A percentile compares a stretch with the other conserved stretches of the same genome.
Conservation (phyloP, 805 yeast genomes). For the Aciculoconidium aculeatum region DNA sequence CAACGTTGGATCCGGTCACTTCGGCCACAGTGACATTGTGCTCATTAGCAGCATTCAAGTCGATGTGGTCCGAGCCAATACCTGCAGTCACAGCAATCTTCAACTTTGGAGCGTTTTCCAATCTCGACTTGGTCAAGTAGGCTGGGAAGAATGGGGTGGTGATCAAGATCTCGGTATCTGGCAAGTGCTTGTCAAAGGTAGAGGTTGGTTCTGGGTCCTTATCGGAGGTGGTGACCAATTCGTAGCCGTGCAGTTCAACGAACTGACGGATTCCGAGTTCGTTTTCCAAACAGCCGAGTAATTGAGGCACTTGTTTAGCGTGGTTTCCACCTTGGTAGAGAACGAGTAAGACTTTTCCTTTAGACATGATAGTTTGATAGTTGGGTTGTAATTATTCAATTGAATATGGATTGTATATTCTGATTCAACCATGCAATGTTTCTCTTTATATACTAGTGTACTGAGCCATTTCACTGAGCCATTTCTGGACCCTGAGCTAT, state of each 20-base stretch:
- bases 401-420: too few relatives aligned
- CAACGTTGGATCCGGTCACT: constrained; percentile 79
- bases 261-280: constrained; percentile 66
- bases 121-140: constrained; percentile 60
- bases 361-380: constrained; percentile 7
- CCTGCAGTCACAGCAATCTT: constrained; percentile 75
- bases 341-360: constrained; percentile 45
- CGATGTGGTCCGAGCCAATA: constrained; percentile 80
- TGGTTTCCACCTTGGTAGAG: constrained; percentile 54
- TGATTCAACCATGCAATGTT: too few relatives aligned
- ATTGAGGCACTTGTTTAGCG: constrained; percentile 53
- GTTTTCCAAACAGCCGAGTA: constrained; percentile 69
- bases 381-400: too few relatives aligned
- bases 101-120: constrained; percentile 64
- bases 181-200: constrained; percentile 56
- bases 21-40: constrained; percentile 63
- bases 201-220: constrained; percentile 59
- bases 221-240: constrained; percentile 57
- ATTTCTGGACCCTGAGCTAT: too few relatives aligned
- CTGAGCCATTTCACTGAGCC: too few relatives aligned
- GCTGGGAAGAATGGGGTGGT: constrained; percentile 84
- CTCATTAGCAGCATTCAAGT: constrained; percentile 61
- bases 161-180: constrained; percentile 70
- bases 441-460: too few relatives aligned
- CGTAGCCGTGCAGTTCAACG: constrained; percentile 63